Percentiles rank a stretch among this genome's conserved stretches.
These are phyloP conservation scores for Bodo saltans DNA, from an alignment of 78 protist species.

Conservation along the genomic window DNA sequence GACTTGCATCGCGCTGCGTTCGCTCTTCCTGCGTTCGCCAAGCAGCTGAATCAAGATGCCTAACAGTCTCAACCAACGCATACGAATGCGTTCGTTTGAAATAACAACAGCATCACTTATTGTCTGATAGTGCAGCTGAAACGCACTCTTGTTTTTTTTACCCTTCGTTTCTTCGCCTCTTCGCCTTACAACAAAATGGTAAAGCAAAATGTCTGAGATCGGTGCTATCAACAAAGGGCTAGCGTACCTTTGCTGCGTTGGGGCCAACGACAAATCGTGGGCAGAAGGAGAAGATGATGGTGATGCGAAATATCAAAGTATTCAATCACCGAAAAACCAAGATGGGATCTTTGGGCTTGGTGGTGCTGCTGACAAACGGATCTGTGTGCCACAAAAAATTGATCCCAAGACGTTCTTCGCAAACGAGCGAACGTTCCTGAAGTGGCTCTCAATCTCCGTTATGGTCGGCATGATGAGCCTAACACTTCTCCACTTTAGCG, in stretches of 20 bases:
- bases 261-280: neutral
- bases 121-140: no score
- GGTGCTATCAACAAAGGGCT: no score
- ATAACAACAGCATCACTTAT: no score
- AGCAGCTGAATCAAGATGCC: no score
- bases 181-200: no score
- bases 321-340: neutral
- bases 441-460: neutral
- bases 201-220: no score
- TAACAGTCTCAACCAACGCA: no score
- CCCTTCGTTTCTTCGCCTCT: no score
- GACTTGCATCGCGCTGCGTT: constrained; percentile 77
- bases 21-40: constrained; percentile 83
- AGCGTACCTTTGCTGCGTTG: no score
- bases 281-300: neutral
- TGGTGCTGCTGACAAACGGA: neutral
- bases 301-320: neutral
- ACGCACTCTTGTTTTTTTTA: no score
- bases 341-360: neutral
- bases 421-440: neutral
- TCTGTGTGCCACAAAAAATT: neutral
- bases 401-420: neutral
- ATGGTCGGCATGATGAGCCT: neutral
- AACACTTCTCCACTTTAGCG: neutral
- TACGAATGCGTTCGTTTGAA: no score